Base-by-base conservation (phyloP, 768 basidiomycete species). In the Gloeophyllum trabeum region DNA sequence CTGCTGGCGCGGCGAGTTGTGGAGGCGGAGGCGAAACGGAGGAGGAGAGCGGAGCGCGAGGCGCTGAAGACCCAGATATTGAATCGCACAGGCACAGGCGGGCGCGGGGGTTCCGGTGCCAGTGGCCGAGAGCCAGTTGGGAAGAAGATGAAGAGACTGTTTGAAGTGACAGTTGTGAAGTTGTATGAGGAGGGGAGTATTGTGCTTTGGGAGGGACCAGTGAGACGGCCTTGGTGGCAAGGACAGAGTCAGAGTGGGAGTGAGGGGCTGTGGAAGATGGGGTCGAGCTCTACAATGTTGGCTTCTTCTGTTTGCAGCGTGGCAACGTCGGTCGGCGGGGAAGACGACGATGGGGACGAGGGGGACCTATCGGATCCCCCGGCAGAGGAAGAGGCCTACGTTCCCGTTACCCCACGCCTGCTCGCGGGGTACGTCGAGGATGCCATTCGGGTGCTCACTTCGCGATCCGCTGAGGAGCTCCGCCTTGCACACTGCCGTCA, bases 171-270 rank as follows among this genome's bases (percentile, higher is more conserved):
- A 0, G 64, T 88, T 41, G 62, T 74, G 16, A 71, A 78, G 53
- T 60, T 88, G 18, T 64, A 76, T 39, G 66, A 75, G 42, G 84
- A 87, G 44, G 87, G 86, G n/a, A 75, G 71, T 43, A 75, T 88
- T 44, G 66, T 86, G 1, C 57, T 83, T 3, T 85, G 81, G 77
- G 78, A 83, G 44, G 81, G 82, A 0, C 75, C 79, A 3, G 61
- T 64, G 28, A 32, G 10, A 16, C 16, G 28, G 28, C 10, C 28
- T 10, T 32, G 28, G 28, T 32, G 28, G n/a, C n/a, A n/a, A n/a
- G n/a, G n/a, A n/a, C n/a, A n/a, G n/a, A n/a, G n/a, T n/a, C n/a
- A n/a, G n/a, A n/a, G n/a, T n/a, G n/a, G n/a, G n/a, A n/a, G n/a
- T n/a, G n/a, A n/a, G n/a, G n/a, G n/a, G n/a, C n/a, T n/a, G n/a